These are phyloP conservation scores for Tylopilus cervinicoccineus DNA, from an alignment of 768 basidiomycete species.

Conservation along the genomic window DNA sequence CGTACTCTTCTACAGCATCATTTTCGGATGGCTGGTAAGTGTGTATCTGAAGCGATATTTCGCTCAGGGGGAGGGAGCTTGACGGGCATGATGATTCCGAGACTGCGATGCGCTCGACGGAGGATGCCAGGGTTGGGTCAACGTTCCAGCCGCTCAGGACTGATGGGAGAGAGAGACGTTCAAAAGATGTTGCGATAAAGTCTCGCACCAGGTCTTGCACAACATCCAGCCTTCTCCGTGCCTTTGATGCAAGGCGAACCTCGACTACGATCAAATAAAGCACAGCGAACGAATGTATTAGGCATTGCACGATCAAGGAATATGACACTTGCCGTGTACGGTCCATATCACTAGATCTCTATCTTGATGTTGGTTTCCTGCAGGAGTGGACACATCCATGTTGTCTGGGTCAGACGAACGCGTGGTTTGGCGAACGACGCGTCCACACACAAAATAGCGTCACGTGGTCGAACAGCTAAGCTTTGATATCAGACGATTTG, in stretches of 20 bases:
- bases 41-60: constrained; percentile 73
- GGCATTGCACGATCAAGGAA: not conserved
- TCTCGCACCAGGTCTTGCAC: constrained; percentile 61
- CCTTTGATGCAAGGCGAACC: constrained; percentile 65
- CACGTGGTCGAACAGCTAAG: constrained; percentile 36
- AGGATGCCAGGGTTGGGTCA: constrained; percentile 60
- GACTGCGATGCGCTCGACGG: constrained; percentile 73
- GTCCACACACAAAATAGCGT: constrained; percentile 35
- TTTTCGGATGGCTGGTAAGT: constrained; percentile 78
- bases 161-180: constrained; percentile 67
- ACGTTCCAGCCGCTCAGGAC: constrained; percentile 77
- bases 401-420: constrained; percentile 11
- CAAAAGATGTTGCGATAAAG: constrained; percentile 53
- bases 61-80: constrained; percentile 49
- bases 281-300: not conserved
- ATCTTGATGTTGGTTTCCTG: not conserved
- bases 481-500: too few species aligned
- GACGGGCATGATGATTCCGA: constrained; percentile 67
- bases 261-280: constrained; percentile 55
- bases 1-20: constrained; percentile 71
- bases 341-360: constrained; percentile 45
- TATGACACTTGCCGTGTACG: constrained; percentile 52
- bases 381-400: constrained; percentile 10
- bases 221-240: constrained; percentile 72
- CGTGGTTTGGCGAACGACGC: constrained; percentile 44